These are phyloP conservation scores for Backusella psychrophila DNA, from an alignment of 192 early-diverging fungal genomes.

Conservation along the genomic window DNA sequence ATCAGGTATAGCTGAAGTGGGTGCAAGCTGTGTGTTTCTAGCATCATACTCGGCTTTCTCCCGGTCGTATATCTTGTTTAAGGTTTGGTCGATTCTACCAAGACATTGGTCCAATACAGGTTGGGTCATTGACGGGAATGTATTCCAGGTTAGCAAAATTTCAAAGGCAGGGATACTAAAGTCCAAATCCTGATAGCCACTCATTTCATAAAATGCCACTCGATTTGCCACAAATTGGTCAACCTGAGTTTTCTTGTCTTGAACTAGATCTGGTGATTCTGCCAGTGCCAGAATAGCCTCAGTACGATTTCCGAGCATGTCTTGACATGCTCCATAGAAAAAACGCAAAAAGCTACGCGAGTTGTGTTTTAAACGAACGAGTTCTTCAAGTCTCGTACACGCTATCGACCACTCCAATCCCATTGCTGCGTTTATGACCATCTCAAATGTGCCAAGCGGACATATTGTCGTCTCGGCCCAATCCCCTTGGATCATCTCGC, in stretches of 20 bases:
- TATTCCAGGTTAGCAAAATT: conserved; percentile 51
- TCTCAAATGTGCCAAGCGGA: conserved; percentile 25
- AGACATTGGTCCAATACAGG: conserved; percentile 35
- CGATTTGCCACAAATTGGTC: conserved; percentile 52
- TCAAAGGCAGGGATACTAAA: conserved; percentile 46
- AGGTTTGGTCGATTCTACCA: conserved; percentile 21
- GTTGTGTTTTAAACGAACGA: conserved; percentile 37
- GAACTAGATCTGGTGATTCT: conserved; percentile 40
- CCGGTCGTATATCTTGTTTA: conserved; percentile 30
- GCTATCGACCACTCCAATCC: conserved; percentile 26
- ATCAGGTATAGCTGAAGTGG: conserved; percentile 27
- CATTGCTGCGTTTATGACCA: conserved; percentile 32
- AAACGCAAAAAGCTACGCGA: conserved; percentile 48
- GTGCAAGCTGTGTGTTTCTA: conserved; percentile 29
- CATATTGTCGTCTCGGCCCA: conserved; percentile 32
- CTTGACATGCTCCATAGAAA: conserved; percentile 44
- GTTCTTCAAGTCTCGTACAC: background rate
- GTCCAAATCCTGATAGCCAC: conserved; percentile 41
- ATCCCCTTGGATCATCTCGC: conserved; percentile 26
- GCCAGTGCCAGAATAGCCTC: conserved; percentile 72
- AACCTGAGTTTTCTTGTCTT: conserved; percentile 42
- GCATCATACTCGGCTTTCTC: conserved; percentile 36
- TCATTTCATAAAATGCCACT: conserved; percentile 44
- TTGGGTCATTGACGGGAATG: conserved; percentile 43
- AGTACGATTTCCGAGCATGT: conserved; percentile 64